Percentiles rank a stretch among this genome's conserved stretches.
phyloP scores from a whole-genome alignment of 129 eudicot species.

The Helianthus tuberosus region DNA sequence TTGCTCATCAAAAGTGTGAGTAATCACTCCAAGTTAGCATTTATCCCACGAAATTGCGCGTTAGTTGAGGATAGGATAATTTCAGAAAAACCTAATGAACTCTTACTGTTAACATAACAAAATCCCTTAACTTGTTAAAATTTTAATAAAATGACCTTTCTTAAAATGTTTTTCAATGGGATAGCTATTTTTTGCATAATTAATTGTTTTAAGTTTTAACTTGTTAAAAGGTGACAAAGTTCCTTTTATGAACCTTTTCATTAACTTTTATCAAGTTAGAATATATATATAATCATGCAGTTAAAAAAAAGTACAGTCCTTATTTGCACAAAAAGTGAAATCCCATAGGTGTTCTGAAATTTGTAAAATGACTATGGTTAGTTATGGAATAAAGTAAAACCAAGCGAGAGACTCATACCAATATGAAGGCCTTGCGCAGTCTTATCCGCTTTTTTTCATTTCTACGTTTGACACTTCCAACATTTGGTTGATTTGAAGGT shows the following conservation, averaged over 20 bases:
- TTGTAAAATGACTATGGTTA: not conserved
- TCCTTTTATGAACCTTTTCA: not conserved
- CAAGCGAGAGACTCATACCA: conserved; percentile 43
- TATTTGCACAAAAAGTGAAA: not conserved
- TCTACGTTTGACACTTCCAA: conserved; percentile 91
- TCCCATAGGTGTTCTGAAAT: not conserved
- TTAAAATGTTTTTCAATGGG: not conserved
- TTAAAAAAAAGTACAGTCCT: not conserved
- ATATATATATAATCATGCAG: not conserved
- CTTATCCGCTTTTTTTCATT: conserved; percentile 84
- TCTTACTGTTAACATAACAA: not conserved
- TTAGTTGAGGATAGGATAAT: no score
- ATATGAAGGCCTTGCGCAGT: conserved; percentile 59
- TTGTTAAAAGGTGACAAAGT: not conserved
- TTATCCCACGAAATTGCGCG: no score
- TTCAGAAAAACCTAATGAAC: no score
- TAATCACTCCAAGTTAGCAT: no score
- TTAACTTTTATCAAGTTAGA: not conserved
- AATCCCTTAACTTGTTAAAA: not conserved
- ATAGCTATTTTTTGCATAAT: not conserved
- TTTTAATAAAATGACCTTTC: not conserved
- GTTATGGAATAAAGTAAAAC: not conserved
- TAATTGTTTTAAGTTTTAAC: not conserved
- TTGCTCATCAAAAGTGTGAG: no score
- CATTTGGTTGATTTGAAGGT: conserved; percentile 71